Evolutionary conservation across 2,329 filamentous ascomycete genomes (phyloP).

Genomic region (Xylariaceae sp.): DNA sequence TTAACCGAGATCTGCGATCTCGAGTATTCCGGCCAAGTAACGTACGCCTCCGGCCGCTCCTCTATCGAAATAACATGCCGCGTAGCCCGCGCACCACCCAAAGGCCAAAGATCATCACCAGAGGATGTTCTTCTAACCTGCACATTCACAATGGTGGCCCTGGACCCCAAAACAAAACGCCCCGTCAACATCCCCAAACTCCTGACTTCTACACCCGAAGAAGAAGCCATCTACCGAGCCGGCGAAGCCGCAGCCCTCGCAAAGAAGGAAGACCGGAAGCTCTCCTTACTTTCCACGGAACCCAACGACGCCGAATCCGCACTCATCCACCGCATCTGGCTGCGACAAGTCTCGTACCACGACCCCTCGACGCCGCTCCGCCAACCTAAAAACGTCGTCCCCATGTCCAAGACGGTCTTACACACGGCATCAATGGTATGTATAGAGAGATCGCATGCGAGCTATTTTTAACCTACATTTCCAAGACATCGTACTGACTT

Average conservation of each 20-base stretch:
- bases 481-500: too few species aligned
- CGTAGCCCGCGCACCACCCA: constrained; percentile 63
- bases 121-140: constrained; percentile 46
- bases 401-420: constrained; percentile 58
- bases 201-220: constrained; percentile 59
- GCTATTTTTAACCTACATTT: too few species aligned
- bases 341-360: constrained; percentile 63
- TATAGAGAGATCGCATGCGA: too few species aligned
- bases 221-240: constrained; percentile 59
- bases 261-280: constrained; percentile 62
- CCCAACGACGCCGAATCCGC: constrained; percentile 70
- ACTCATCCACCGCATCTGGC: constrained; percentile 72
- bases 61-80: constrained; percentile 74
- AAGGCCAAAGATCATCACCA: constrained; percentile 39
- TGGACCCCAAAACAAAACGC: constrained; percentile 67
- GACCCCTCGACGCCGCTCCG: constrained; percentile 32
- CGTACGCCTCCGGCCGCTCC: constrained; percentile 70
- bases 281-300: constrained; percentile 62
- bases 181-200: constrained; percentile 58
- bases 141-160: constrained; percentile 73
- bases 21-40: constrained; percentile 60
- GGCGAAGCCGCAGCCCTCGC: constrained; percentile 59
- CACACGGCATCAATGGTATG: constrained; percentile 63
- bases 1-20: constrained; percentile 76
- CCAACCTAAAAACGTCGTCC: constrained; percentile 44